These are phyloP conservation scores for Exophiala aquamarina DNA, from an alignment of 2,329 filamentous ascomycete genomes.

Conservation along the genomic window DNA sequence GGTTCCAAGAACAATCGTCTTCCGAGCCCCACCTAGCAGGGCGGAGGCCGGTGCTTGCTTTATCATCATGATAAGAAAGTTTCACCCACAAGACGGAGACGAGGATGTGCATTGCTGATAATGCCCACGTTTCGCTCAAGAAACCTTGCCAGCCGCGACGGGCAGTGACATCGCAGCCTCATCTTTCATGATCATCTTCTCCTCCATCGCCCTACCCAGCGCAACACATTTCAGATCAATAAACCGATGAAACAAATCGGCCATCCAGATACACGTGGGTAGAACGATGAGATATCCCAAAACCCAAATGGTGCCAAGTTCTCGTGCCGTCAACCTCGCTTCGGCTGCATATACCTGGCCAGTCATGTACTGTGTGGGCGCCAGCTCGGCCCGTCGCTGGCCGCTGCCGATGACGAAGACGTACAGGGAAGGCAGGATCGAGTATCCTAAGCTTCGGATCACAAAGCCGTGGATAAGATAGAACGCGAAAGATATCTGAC, in stretches of 20 bases:
- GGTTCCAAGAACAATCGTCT: no score
- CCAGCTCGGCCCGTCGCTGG: neutral
- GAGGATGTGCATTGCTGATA: no score
- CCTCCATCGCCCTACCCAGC: neutral
- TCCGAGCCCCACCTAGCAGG: no score
- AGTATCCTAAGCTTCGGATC: slow-evolving; percentile 40
- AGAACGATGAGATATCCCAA: slow-evolving; percentile 4
- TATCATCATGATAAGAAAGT: no score
- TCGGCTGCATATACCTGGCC: neutral
- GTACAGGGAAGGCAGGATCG: slow-evolving; percentile 25
- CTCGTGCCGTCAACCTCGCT: neutral
- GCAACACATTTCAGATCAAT: slow-evolving; percentile 1
- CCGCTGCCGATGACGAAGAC: neutral
- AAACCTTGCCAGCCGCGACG: no score
- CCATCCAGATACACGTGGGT: neutral
- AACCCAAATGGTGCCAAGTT: slow-evolving; percentile 1
- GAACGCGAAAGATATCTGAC: slow-evolving; percentile 46
- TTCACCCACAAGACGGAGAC: no score
- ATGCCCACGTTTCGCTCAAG: no score
- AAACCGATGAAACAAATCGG: slow-evolving; percentile 1
- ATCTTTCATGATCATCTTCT: neutral
- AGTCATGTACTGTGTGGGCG: neutral
- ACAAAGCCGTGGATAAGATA: slow-evolving; percentile 47
- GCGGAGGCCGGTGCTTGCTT: no score
- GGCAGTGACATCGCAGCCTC: no score